A percentile compares a stretch with the other conserved stretches of the same genome.
These are phyloP conservation scores for Cicer bijugum DNA, from an alignment of 306 rosid species.

Conservation along the genomic window DNA sequence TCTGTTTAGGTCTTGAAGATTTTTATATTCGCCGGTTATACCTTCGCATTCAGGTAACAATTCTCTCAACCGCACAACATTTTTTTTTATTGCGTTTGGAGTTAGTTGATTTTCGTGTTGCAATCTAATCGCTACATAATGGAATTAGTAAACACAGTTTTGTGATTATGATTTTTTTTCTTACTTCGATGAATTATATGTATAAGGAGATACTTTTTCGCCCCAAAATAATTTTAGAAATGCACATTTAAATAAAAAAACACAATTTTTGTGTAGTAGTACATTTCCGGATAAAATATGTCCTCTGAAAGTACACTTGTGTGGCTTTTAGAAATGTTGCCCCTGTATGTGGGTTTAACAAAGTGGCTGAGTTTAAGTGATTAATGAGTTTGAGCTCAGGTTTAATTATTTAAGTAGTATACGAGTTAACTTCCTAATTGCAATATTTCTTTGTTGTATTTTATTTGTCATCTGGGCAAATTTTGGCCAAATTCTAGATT, in stretches of 20 bases:
- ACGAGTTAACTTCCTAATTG: neutral
- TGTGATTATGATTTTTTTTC: neutral
- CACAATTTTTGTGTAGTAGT: no score
- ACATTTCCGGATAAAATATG: no score
- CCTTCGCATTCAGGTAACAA: constrained; percentile 80
- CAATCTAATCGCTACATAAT: neutral
- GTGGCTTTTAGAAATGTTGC: no score
- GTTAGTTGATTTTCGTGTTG: neutral
- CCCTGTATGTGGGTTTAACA: neutral
- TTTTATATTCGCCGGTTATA: constrained; percentile 81
- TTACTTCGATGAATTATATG: neutral
- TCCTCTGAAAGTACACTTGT: no score
- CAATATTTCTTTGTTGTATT: neutral
- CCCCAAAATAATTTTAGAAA: no score
- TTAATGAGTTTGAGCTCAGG: neutral
- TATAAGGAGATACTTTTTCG: neutral
- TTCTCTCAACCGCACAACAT: neutral
- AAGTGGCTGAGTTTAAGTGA: neutral
- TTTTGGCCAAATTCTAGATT: neutral
- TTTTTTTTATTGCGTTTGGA: neutral
- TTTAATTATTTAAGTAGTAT: neutral
- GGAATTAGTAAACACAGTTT: neutral
- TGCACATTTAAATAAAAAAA: no score
- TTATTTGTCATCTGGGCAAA: neutral
- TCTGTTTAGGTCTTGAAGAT: constrained; percentile 92